Conservation (phyloP, 495 filamentous ascomycete genomes). For the Lasiosphaeria hispida region DNA sequence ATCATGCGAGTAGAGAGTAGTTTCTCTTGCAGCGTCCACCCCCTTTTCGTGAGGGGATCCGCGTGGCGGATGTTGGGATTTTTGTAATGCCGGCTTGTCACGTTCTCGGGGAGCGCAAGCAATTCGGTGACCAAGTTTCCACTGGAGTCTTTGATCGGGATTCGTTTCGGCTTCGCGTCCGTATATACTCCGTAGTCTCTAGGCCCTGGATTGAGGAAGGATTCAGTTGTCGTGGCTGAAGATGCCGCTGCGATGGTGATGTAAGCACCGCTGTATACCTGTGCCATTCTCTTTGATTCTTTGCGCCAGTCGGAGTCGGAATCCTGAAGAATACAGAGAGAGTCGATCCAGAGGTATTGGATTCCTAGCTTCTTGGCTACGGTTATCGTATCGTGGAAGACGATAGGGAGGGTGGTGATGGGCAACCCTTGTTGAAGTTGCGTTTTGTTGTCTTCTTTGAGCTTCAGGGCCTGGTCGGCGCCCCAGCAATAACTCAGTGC, state of each 20-base stretch:
- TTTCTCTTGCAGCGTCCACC: slow-evolving; percentile 1
- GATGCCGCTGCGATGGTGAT: background rate
- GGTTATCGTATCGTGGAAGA: background rate
- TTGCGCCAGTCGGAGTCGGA: background rate
- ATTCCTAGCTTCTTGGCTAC: background rate
- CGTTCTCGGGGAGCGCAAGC: background rate
- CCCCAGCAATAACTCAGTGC: slow-evolving; percentile 5
- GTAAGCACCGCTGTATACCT: background rate
- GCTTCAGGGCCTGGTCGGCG: background rate
- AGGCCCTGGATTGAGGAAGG: too few relatives aligned
- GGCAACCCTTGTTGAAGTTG: background rate
- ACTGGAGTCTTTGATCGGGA: too few relatives aligned
- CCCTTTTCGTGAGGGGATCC: background rate
- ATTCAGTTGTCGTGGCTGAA: too few relatives aligned
- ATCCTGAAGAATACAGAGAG: background rate
- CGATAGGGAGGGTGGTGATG: background rate
- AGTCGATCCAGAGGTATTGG: background rate
- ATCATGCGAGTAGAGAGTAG: background rate
- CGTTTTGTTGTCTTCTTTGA: background rate
- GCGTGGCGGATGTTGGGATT: background rate
- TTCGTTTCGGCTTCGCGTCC: too few relatives aligned
- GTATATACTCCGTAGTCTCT: too few relatives aligned
- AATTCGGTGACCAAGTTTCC: too few relatives aligned
- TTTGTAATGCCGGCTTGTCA: background rate
- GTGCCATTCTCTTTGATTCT: background rate